phyloP scores from a whole-genome alignment of 345 rosid genomes.

The Arabis alpina region DNA sequence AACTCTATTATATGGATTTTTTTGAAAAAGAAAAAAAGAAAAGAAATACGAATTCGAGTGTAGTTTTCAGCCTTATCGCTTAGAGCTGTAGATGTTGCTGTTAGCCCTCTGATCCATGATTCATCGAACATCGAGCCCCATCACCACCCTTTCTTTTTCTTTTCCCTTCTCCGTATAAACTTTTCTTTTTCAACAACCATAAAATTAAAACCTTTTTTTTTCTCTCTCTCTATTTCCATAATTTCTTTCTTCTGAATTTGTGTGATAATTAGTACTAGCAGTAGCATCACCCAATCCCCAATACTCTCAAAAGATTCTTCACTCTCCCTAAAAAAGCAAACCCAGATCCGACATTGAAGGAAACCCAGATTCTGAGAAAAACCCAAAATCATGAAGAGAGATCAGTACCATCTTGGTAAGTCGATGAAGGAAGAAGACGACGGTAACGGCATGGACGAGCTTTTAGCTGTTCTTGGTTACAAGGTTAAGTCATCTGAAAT shows the following conservation, averaged over 20 bases:
- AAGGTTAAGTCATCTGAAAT: constrained; percentile 72
- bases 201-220: no score
- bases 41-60: neutral
- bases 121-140: constrained; percentile 61
- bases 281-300: constrained; percentile 42
- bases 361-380: neutral
- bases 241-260: constrained; percentile 4
- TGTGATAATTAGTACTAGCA: constrained; percentile 33
- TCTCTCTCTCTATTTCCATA: constrained; percentile 1
- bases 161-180: neutral
- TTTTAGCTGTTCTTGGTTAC: constrained; percentile 69
- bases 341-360: constrained; percentile 35
- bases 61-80: constrained; percentile 45
- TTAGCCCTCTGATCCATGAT: constrained; percentile 38
- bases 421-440: constrained; percentile 50
- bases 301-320: constrained; percentile 49
- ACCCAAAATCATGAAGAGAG: constrained; percentile 50
- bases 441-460: constrained; percentile 70
- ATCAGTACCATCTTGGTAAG: constrained; percentile 44
- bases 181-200: neutral
- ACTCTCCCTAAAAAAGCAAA: constrained; percentile 19
- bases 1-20: neutral
- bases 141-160: constrained; percentile 47
- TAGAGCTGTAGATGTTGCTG: constrained; percentile 47
- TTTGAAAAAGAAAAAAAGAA: no score